Conservation (phyloP, 2,329 filamentous ascomycete genomes). For the Magnaporthiopsis incrustans region DNA sequence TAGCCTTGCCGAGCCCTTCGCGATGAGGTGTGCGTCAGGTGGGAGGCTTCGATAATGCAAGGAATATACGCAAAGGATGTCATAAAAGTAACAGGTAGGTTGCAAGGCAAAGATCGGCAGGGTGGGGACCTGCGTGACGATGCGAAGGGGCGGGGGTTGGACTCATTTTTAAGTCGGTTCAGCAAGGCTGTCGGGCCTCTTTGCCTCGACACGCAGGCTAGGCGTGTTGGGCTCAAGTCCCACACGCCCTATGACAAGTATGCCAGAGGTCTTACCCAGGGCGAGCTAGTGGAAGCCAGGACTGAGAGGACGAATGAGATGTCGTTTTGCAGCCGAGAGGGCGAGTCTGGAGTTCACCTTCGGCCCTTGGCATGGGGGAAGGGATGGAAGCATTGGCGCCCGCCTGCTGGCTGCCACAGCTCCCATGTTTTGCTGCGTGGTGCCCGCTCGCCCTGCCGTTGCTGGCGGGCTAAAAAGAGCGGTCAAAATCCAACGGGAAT, state of each 20-base stretch:
- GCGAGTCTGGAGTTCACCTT: neutral
- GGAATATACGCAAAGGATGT: too few relatives aligned
- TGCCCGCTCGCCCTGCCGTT: neutral
- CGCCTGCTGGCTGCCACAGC: neutral
- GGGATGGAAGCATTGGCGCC: neutral
- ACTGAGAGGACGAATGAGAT: neutral
- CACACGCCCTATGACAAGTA: neutral
- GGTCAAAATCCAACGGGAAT: neutral
- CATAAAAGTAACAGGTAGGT: neutral
- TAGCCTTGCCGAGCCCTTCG: too few relatives aligned
- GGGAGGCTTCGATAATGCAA: too few relatives aligned
- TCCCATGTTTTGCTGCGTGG: neutral
- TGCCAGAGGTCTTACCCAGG: neutral
- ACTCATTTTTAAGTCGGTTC: neutral
- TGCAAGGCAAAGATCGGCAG: too few relatives aligned
- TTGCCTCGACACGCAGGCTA: neutral
- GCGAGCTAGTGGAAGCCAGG: neutral
- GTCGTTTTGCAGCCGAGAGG: neutral
- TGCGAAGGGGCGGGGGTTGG: neutral
- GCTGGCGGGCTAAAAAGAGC: neutral
- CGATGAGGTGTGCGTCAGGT: neutral
- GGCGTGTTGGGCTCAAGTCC: neutral
- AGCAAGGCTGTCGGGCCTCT: neutral
- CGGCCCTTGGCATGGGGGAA: neutral
- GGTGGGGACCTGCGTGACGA: too few relatives aligned